A percentile compares a stretch with the other conserved stretches of the same genome.
Evolutionary conservation across 148 eudicot genomes (phyloP).

Genomic region (Heliosperma pusillum): DNA sequence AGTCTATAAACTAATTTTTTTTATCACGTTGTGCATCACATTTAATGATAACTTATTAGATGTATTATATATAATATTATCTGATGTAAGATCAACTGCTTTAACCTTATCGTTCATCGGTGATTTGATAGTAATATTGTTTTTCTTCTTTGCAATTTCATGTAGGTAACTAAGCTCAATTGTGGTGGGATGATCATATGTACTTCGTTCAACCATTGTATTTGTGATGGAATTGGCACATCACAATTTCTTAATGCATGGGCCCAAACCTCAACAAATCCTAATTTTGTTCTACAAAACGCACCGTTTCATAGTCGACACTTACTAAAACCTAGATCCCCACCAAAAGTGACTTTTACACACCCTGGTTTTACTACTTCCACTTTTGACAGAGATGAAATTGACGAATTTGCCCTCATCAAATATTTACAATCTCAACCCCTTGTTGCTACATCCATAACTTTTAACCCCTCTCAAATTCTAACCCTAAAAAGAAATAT

Average conservation of each 20-base stretch:
- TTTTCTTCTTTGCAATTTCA: background rate
- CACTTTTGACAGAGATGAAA: slow-evolving; percentile 11
- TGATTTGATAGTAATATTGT: too few species aligned
- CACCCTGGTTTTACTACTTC: slow-evolving; percentile 46
- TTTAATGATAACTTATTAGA: too few species aligned
- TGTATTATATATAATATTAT: too few species aligned
- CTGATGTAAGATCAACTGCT: too few species aligned
- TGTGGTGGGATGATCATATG: slow-evolving; percentile 88
- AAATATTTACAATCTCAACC: slow-evolving; percentile 61
- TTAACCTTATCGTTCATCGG: too few species aligned
- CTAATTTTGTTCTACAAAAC: slow-evolving; percentile 31
- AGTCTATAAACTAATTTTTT: too few species aligned
- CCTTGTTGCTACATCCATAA: slow-evolving; percentile 54
- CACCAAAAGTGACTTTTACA: slow-evolving; percentile 37
- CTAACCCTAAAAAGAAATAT: slow-evolving; percentile 56
- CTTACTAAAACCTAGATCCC: slow-evolving; percentile 52
- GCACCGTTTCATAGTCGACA: slow-evolving; percentile 66
- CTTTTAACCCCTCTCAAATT: slow-evolving; percentile 51
- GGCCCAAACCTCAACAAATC: slow-evolving; percentile 62
- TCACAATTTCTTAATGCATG: slow-evolving; percentile 87
- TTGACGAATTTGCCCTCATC: slow-evolving; percentile 27
- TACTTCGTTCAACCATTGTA: slow-evolving; percentile 75
- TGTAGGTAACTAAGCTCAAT: slow-evolving; percentile 67
- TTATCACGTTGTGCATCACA: too few species aligned
- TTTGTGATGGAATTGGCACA: slow-evolving; percentile 90